Evolutionary conservation across 2,329 filamentous ascomycete genomes (phyloP).

Genomic region (Colletotrichum somersetense): DNA sequence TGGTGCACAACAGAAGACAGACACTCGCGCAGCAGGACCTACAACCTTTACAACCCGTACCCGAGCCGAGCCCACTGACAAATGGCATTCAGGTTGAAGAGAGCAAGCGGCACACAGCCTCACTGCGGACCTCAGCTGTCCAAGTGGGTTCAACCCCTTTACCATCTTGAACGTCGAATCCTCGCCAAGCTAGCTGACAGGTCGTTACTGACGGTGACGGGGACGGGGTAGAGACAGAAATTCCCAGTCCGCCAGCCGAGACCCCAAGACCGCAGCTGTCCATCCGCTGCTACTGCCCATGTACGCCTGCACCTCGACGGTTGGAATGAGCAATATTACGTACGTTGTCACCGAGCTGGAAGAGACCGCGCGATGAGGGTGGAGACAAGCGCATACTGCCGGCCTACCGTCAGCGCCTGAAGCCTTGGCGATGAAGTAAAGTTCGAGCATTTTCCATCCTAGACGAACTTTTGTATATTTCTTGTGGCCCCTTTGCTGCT

Average conservation of each 20-base stretch:
- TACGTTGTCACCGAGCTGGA: slow-evolving; percentile 16
- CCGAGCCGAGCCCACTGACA: slow-evolving; percentile 26
- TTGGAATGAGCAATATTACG: slow-evolving; percentile 26
- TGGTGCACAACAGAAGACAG: slow-evolving; percentile 6
- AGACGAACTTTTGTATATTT: slow-evolving; percentile 37
- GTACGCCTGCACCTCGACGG: slow-evolving; percentile 19
- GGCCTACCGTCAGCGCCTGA: slow-evolving; percentile 21
- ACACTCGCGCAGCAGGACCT: slow-evolving; percentile 7
- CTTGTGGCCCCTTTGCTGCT: slow-evolving; percentile 17
- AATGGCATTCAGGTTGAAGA: slow-evolving; percentile 10
- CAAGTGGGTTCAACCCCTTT: slow-evolving; percentile 27
- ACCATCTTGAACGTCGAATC: slow-evolving; percentile 7
- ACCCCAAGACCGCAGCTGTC: slow-evolving; percentile 11
- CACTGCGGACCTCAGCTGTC: slow-evolving; percentile 21
- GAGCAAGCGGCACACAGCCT: slow-evolving; percentile 19
- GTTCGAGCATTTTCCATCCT: not conserved
- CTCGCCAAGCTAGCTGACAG: slow-evolving; percentile 18
- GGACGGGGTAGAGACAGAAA: slow-evolving; percentile 22
- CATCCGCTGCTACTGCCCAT: slow-evolving; percentile 2
- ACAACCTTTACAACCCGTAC: not conserved
- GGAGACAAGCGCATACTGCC: slow-evolving; percentile 34
- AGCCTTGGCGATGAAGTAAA: slow-evolving; percentile 17
- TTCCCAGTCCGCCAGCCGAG: slow-evolving; percentile 22
- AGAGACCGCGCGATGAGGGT: slow-evolving; percentile 24
- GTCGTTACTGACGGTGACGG: slow-evolving; percentile 6